Base-by-base conservation (phyloP, 148 eudicot species). In the Cornus kousa region DNA sequence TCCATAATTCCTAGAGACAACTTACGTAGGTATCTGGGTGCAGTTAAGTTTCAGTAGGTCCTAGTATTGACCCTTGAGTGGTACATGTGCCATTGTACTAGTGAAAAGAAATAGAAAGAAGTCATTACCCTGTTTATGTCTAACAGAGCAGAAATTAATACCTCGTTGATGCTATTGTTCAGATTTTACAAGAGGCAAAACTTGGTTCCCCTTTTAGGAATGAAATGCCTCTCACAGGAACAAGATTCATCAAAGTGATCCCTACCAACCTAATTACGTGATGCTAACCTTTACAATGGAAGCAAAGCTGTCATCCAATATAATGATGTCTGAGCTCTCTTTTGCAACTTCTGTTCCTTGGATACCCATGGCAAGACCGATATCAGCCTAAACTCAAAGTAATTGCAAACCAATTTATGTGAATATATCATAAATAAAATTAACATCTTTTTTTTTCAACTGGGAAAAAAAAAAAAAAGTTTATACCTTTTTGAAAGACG, bases 281-380 rank as follows among this genome's bases (percentile, higher is more conserved):
- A 31, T 68, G 85, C 91, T 67, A 78, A 95, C 99, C 99, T 93
- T 95, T 22, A 95, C 99, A 32, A 95, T 97, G 68, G 99, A 91
- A 80, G 97, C 86, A 90, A 95, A 95, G 83, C 93, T 93, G 82
- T 95, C 99, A 81, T 95, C 99, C 88, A 95, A 81, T 82, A 95
- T 95, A 66, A 93, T 91, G 83, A 95, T 93, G 83, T 95, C 97
- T 9, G 97, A 90, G 84, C 99, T 95, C 82, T 95, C 99, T 83
- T 95, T 95, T 19, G 99, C 97, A 78, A 95, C 99, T 85, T 95
- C 97, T 46, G 99, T 95, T 81, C 99, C 99, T 79, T 85, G 84
- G 79, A 95, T 95, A 67, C 99, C 97, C 99, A 95, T 95, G n/a
- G 99, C 92, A 81, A 95, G 97, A 86, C 97, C 99, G 83, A 95